These are phyloP conservation scores for Epichloe sylvatica DNA, from an alignment of 2,329 filamentous ascomycete species.

Conservation along the genomic window DNA sequence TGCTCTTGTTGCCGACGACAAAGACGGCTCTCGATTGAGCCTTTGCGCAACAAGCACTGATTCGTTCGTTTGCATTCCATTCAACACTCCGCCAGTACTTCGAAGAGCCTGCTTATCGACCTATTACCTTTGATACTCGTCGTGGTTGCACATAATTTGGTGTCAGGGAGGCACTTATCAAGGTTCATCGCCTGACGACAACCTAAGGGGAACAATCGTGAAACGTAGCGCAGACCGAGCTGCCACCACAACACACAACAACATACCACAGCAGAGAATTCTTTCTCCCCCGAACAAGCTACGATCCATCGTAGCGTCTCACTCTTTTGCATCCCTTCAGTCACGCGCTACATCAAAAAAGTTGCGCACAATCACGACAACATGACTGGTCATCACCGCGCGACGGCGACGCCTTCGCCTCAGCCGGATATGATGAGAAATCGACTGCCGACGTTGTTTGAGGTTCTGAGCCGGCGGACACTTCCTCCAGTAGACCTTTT, in stretches of 20 bases:
- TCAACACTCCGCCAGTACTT: neutral
- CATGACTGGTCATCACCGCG: slow-evolving; percentile 14
- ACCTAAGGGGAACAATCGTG: slow-evolving; percentile 4
- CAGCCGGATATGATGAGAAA: slow-evolving; percentile 55
- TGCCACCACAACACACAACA: neutral
- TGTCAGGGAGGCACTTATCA: neutral
- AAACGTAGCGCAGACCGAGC: slow-evolving; percentile 5
- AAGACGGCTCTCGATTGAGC: neutral
- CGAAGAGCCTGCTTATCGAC: neutral
- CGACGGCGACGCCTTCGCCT: slow-evolving; percentile 33
- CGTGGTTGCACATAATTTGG: neutral
- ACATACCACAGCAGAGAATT: neutral
- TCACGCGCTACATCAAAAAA: neutral
- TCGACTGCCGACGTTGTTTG: slow-evolving; percentile 83
- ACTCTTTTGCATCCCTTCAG: neutral
- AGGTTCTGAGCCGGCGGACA: slow-evolving; percentile 89
- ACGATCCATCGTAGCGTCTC: neutral
- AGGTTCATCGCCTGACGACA: neutral
- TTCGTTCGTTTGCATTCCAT: neutral
- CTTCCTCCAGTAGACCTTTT: slow-evolving; percentile 91
- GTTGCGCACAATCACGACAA: neutral
- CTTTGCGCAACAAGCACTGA: neutral
- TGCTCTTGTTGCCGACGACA: neutral
- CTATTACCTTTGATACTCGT: neutral
- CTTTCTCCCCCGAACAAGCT: neutral